A percentile compares a stretch with the other conserved stretches of the same genome.
These are phyloP conservation scores for Coemansia sp. DNA, from an alignment of 371 early-diverging fungal genomes.

Conservation along the genomic window DNA sequence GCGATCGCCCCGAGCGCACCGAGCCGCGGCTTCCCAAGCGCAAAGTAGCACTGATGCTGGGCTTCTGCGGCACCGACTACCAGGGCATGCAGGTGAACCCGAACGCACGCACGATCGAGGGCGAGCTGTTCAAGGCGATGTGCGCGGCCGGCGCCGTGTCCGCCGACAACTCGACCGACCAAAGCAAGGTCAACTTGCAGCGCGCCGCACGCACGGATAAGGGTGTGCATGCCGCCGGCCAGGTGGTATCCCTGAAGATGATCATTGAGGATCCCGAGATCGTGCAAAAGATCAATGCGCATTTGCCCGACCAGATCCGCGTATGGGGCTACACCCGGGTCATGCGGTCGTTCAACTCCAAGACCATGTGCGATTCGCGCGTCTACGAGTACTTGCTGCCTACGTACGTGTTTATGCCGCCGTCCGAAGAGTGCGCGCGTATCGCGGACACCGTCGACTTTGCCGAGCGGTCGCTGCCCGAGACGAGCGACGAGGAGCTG, in stretches of 20 bases:
- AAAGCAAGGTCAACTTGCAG: constrained; percentile 69
- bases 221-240: constrained; percentile 99
- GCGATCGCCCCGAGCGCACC: constrained; percentile 9
- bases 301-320: constrained; percentile 78
- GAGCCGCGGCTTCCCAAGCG: constrained; percentile 76
- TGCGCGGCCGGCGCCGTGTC: constrained; percentile 74
- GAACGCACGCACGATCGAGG: constrained; percentile 73
- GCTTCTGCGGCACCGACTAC: constrained; percentile 94
- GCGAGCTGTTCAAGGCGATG: constrained; percentile 76
- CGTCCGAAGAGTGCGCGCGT: constrained; percentile 45
- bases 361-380: constrained; percentile 87
- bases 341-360: constrained; percentile 85
- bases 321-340: constrained; percentile 82
- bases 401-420: constrained; percentile 75
- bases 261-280: constrained; percentile 69
- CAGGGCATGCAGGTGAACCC: constrained; percentile 94
- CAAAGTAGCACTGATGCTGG: constrained; percentile 84
- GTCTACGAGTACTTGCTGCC: constrained; percentile 98
- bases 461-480: constrained; percentile 34
- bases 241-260: constrained; percentile 92
- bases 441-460: constrained; percentile 45
- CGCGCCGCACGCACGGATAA: constrained; percentile 99
- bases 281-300: constrained; percentile 71
- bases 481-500: constrained; percentile 54
- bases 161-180: constrained; percentile 69